Evolutionary conservation across 2,329 filamentous ascomycete species (phyloP).

Genomic region (Coniella lustricola): DNA sequence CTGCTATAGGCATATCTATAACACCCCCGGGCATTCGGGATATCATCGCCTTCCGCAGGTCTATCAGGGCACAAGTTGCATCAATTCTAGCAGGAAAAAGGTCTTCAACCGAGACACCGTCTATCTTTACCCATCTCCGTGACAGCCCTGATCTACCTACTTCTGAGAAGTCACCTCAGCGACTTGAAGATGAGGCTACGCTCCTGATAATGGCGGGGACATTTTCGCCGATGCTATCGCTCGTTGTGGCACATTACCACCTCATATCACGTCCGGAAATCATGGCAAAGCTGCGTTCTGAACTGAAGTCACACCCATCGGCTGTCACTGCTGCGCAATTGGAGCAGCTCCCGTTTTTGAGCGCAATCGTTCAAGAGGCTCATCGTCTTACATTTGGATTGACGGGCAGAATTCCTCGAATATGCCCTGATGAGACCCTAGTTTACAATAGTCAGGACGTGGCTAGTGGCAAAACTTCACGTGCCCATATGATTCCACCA

Average conservation of each 20-base stretch:
- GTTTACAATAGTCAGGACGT: constrained; percentile 10
- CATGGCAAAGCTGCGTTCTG: constrained; percentile 17
- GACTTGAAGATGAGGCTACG: constrained; percentile 25
- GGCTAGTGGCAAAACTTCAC: not conserved
- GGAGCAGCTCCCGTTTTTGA: constrained; percentile 16
- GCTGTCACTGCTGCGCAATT: constrained; percentile 12
- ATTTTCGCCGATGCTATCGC: constrained; percentile 18
- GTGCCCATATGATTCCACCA: constrained; percentile 20
- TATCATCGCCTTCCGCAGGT: constrained; percentile 18
- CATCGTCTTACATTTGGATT: constrained; percentile 31
- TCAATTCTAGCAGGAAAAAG: not conserved
- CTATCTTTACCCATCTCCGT: constrained; percentile 24
- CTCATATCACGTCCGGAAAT: constrained; percentile 18
- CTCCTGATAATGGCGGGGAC: constrained; percentile 22
- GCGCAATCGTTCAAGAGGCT: constrained; percentile 22
- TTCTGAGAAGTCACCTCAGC: constrained; percentile 22
- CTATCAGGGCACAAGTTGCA: constrained; percentile 20
- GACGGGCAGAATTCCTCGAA: constrained; percentile 29
- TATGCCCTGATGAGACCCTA: constrained; percentile 19
- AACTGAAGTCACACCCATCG: constrained; percentile 15
- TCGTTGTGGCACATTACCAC: constrained; percentile 21
- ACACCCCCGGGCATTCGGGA: constrained; percentile 4
- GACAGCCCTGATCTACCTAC: constrained; percentile 21
- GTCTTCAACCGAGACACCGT: constrained; percentile 16
- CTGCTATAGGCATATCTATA: not conserved